Evolutionary conservation across 177 flowering plant genomes (phyloP).

Genomic region (Vitis hybrid): DNA sequence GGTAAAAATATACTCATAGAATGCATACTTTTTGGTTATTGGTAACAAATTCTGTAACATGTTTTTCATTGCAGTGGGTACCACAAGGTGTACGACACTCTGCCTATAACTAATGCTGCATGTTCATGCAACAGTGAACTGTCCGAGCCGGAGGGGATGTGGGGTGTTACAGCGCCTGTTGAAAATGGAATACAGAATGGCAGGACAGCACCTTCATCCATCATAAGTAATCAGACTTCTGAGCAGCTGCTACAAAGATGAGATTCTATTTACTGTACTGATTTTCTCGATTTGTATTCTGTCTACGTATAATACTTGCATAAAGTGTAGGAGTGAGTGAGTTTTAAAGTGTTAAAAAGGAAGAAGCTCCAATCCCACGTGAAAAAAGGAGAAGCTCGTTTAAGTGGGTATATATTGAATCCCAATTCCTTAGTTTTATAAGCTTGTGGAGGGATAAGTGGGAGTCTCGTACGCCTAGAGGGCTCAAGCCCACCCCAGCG

Average conservation of each 20-base stretch:
- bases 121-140: conserved; percentile 79
- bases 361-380: no score
- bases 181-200: conserved; percentile 54
- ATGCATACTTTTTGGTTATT: neutral
- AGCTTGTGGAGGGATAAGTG: no score
- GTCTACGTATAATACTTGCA: conserved; percentile 19
- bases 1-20: conserved; percentile 29
- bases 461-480: no score
- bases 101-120: conserved; percentile 64
- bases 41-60: neutral
- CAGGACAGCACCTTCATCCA: conserved; percentile 42
- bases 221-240: conserved; percentile 40
- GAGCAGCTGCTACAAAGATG: conserved; percentile 51
- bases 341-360: no score
- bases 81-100: conserved; percentile 62
- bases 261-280: neutral
- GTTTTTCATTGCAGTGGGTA: conserved; percentile 56
- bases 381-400: no score
- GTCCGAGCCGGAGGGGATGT: conserved; percentile 54
- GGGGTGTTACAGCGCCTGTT: conserved; percentile 50
- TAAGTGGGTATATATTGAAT: no score
- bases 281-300: conserved; percentile 1
- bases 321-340: no score
- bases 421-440: no score
- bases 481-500: no score